These are phyloP conservation scores for Bretschneidera sinensis DNA, from an alignment of 345 rosid genomes.

Conservation along the genomic window DNA sequence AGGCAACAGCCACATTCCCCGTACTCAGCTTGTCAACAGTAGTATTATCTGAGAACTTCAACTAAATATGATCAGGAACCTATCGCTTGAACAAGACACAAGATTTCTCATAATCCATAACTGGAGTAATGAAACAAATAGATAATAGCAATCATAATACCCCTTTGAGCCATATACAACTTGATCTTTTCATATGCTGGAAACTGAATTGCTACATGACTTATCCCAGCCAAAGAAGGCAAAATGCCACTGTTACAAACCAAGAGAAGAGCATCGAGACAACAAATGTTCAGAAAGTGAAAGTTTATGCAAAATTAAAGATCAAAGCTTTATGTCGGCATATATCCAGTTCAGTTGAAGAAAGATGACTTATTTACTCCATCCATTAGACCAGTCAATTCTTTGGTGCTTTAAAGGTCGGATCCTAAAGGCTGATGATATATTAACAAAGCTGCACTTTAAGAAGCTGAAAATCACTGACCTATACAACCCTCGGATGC, in stretches of 20 bases:
- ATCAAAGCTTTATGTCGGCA: too few relatives aligned
- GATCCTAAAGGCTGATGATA: not conserved
- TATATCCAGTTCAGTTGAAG: too few relatives aligned
- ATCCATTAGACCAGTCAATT: not conserved
- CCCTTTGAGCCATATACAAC: slow-evolving; percentile 59
- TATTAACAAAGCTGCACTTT: not conserved
- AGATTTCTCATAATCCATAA: slow-evolving; percentile 3
- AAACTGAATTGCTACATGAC: slow-evolving; percentile 96
- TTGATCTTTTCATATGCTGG: slow-evolving; percentile 93
- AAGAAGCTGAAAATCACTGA: slow-evolving; percentile 24
- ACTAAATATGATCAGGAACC: slow-evolving; percentile 26
- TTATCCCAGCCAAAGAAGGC: slow-evolving; percentile 88
- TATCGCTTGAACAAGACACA: not conserved
- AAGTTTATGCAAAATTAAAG: not conserved
- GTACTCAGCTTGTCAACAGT: slow-evolving; percentile 55
- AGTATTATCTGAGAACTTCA: slow-evolving; percentile 49
- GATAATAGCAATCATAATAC: slow-evolving; percentile 33
- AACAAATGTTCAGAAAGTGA: not conserved
- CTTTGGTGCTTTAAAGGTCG: not conserved
- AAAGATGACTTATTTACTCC: not conserved
- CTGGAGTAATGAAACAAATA: slow-evolving; percentile 1
- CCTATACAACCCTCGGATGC: slow-evolving; percentile 89
- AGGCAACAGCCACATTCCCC: slow-evolving; percentile 67
- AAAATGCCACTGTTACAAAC: slow-evolving; percentile 72
- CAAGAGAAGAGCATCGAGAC: too few relatives aligned